Percentiles rank a stretch among this genome's conserved stretches.
Conservation (phyloP, 1,284 basidiomycete genomes). For the Cryptococcus deneoformans region DNA sequence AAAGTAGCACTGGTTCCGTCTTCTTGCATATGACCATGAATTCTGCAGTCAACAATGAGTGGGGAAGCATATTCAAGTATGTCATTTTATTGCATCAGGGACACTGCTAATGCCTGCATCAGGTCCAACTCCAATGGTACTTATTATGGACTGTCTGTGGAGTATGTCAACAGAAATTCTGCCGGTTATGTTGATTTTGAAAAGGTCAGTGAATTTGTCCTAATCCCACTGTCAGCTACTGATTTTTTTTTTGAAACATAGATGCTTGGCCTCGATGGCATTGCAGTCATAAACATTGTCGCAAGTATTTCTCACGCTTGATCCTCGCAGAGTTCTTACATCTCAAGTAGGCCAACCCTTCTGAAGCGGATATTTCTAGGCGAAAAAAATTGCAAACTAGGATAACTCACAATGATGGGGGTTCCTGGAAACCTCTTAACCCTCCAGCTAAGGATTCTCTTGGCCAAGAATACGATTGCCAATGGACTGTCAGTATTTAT, state of each 20-base stretch:
- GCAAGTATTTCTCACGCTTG: conserved; percentile 4
- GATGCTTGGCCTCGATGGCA: conserved; percentile 92
- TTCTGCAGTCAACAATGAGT: conserved; percentile 66
- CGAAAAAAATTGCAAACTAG: conserved; percentile 75
- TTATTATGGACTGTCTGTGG: conserved; percentile 82
- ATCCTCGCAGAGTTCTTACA: neutral
- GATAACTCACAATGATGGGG: conserved; percentile 97
- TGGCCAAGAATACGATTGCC: conserved; percentile 71
- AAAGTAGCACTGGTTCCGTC: conserved; percentile 87
- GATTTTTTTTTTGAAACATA: neutral
- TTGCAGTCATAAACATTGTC: conserved; percentile 89
- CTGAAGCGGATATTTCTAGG: conserved; percentile 68
- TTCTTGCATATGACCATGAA: conserved; percentile 97
- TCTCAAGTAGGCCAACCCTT: conserved; percentile 58
- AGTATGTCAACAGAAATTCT: conserved; percentile 85
- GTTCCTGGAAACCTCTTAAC: conserved; percentile 77
- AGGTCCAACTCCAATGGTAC: conserved; percentile 97
- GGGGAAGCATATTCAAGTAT: conserved; percentile 80
- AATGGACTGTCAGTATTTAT: conserved; percentile 56
- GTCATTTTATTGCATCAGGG: neutral
- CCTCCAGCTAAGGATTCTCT: conserved; percentile 76
- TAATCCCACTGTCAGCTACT: neutral
- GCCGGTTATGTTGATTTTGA: conserved; percentile 95
- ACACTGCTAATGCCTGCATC: neutral
- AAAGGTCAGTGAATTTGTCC: conserved; percentile 54